phyloP scores from a whole-genome alignment of 192 early-diverging fungal genomes.

The Coemansia sp. region DNA sequence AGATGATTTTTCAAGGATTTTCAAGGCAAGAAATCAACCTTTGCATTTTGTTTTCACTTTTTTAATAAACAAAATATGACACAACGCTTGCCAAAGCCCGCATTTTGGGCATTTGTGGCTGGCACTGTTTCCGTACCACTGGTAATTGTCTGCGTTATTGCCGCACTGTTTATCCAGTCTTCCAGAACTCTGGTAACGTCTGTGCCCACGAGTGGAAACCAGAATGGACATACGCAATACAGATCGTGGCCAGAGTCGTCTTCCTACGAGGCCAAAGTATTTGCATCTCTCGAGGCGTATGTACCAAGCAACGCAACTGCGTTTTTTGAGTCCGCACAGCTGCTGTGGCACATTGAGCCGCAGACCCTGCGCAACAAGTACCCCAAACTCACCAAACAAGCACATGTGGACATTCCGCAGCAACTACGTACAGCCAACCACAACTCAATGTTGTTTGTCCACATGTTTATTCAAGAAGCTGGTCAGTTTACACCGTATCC shows the following conservation, averaged over 20 bases:
- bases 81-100: background rate
- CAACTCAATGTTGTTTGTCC: constrained; percentile 1
- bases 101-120: background rate
- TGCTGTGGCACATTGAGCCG: constrained; percentile 19
- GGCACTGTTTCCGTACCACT: background rate
- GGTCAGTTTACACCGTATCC: constrained; percentile 7
- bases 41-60: background rate
- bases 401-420: constrained; percentile 1
- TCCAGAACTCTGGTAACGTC: background rate
- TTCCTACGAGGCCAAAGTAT: constrained; percentile 19
- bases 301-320: background rate
- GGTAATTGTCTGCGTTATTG: background rate
- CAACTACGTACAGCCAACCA: background rate
- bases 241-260: constrained; percentile 14
- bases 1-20: background rate
- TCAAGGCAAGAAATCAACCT: background rate
- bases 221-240: background rate
- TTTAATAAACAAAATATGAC: background rate
- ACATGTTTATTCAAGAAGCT: constrained; percentile 16
- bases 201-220: background rate
- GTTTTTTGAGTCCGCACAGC: constrained; percentile 20
- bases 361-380: constrained; percentile 11
- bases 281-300: constrained; percentile 1
- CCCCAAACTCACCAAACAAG: constrained; percentile 7
- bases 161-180: background rate